These are phyloP conservation scores for Pyrus pyrifolia DNA, from an alignment of 306 rosid genomes.

Conservation along the genomic window DNA sequence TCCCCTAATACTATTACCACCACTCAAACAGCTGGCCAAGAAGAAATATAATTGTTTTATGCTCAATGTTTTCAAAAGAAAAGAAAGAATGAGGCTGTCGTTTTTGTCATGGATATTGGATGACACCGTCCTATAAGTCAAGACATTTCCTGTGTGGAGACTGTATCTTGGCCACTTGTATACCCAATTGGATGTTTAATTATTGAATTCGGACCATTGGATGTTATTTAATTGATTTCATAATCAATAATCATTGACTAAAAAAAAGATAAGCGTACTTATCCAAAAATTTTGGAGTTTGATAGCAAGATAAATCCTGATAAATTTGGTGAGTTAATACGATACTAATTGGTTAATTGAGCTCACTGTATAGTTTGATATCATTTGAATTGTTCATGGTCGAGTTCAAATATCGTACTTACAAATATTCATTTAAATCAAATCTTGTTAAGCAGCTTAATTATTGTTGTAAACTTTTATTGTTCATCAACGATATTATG, in stretches of 20 bases:
- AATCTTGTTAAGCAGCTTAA: background rate
- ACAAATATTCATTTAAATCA: no score
- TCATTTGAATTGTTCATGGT: background rate
- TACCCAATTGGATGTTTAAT: background rate
- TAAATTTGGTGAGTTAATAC: background rate
- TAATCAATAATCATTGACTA: background rate
- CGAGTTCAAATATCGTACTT: background rate
- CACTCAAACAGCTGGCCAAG: background rate
- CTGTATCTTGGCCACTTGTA: background rate
- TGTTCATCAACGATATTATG: background rate
- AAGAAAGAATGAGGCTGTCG: background rate
- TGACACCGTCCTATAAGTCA: background rate
- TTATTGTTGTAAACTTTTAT: no score
- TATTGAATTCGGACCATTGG: no score
- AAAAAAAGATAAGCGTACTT: background rate
- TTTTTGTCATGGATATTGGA: background rate
- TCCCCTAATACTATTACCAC: background rate
- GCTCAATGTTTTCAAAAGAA: background rate
- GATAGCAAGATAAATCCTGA: no score
- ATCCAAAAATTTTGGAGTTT: background rate
- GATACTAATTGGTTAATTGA: background rate
- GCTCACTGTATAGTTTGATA: background rate
- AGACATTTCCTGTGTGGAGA: background rate
- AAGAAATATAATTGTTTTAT: background rate
- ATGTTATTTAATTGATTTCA: background rate